Base-by-base conservation (phyloP, 23 red algal species). In the Cyanidioschyzon merolae region DNA sequence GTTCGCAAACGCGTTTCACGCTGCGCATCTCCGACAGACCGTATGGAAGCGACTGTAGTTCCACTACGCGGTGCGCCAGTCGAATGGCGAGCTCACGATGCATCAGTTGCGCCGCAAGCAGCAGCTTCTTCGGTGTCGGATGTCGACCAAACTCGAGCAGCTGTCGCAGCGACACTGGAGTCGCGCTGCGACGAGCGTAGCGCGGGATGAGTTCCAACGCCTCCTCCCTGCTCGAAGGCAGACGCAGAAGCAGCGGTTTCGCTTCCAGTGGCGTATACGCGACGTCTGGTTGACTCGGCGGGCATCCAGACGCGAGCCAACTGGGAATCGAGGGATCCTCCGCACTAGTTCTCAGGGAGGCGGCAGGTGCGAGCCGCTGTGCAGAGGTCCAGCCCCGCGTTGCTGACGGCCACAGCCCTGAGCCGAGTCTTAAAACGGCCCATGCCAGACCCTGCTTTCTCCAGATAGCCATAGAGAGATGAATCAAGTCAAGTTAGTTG, bases 11-110 rank as follows among this genome's bases (percentile, higher is more conserved):
- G 39, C 82, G 59, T 21, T 41, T 71, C 36, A 97, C 87, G 30
- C 76, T 83, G 21, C 83, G 93, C 93, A 97, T 97, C 2, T 68
- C 54, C 18, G 82, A 84, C 2, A 97, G 85, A 0, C 89, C 88
- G 77, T 97, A 91, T 16, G 93, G 93, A 58, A 97, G 83, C 76
- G 86, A 75, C 2, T 76, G 37, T 39, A 97, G 50, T 50, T 97
- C 88, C 41, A 58, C 34, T 18, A 91, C 93, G 67, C 93, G 88
- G 57, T 89, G 88, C 35, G 93, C 93, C 38, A 97, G 76, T 34
- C 93, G 76, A 3, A 90, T 82, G 41, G 93, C 84, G 39, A 97
- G 68, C 80, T 97, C 93, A 57, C 68, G 31, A 54, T 97, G 88
- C 21, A 97, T 63, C 68, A 84, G 87, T 59, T 90, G 93, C 25